Base-by-base conservation (phyloP, 306 rosid species). In the Parietaria judaica region DNA sequence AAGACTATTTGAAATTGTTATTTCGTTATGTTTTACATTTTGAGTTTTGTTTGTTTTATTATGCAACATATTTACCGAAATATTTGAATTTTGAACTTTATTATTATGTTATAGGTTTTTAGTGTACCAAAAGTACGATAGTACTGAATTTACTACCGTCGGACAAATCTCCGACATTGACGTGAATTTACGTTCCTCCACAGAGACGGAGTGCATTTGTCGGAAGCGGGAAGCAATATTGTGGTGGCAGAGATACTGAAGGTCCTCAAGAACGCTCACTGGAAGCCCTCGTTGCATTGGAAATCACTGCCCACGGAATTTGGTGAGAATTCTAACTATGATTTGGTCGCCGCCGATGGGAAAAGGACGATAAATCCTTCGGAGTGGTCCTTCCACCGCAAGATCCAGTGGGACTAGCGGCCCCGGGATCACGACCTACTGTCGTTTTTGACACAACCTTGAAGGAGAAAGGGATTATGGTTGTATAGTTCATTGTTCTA, bases 201-300 rank as follows among this genome's bases (percentile, higher is more conserved):
- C 81, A 94, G 97, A 63, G 97, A 94, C 56, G 99, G 97, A 47
- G 39, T 94, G 69, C 99, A 94, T 86, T 84, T 94, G 51, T 81
- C 99, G 2, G 82, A 84, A 6, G 95, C 84, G 70, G 99, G 97
- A 70, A 94, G 90, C 90, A 88, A 86, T 64, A 63, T 86, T 56
- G 91, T 88, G 68, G 97, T 75, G 67, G 76, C 61, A 73, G 97
- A 86, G 86, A 83, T 88, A 72, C 76, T 94, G 50, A 72, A 76
- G 68, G 88, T 86, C 53, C 77, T 94, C 6, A 88, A 83, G 76
- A 87, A 76, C 67, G 88, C 95, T 7, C 86, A 88, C 15, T 94
- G 95, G 99, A 73, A 88, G 75, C 97, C 97, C 55, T 66, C 88
- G 66, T 78, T 88, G 3, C 96, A 86, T 68, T 94, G 99, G 99